A percentile compares a stretch with the other conserved stretches of the same genome.
Conservation (phyloP, 345 rosid genomes). For the Euphorbia tirucalli region DNA sequence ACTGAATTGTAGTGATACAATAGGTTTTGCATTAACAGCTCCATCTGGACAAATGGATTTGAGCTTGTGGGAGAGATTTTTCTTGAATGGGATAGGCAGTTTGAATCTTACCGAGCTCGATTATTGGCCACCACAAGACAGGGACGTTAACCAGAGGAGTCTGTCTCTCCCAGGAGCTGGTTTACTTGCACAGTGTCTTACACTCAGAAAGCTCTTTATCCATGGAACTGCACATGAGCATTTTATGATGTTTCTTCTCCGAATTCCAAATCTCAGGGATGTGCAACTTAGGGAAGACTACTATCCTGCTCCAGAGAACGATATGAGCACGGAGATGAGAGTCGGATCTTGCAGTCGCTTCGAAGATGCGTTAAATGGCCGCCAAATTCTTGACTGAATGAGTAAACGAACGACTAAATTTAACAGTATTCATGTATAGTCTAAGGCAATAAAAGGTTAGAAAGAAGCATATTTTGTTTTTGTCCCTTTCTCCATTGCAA, state of each 20-base stretch:
- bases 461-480: neutral
- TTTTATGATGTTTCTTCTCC: conserved; percentile 75
- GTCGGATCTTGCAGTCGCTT: conserved; percentile 75
- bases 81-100: conserved; percentile 58
- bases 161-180: conserved; percentile 71
- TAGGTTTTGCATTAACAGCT: conserved; percentile 71
- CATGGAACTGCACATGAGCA: conserved; percentile 94
- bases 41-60: conserved; percentile 81
- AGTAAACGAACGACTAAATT: no score
- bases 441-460: neutral
- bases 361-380: conserved; percentile 68
- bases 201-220: conserved; percentile 80
- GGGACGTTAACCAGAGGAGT: conserved; percentile 83
- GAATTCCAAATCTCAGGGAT: conserved; percentile 59
- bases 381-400: conserved; percentile 48
- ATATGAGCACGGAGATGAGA: conserved; percentile 89
- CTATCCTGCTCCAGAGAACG: conserved; percentile 93
- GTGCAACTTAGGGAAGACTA: conserved; percentile 88
- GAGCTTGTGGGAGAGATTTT: conserved; percentile 89
- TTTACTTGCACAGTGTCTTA: conserved; percentile 51
- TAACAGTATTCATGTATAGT: no score
- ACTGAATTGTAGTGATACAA: conserved; percentile 67
- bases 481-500: neutral
- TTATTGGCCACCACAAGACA: conserved; percentile 93
- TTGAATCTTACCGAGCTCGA: conserved; percentile 65